Base-by-base conservation (phyloP, 805 yeast species). In the Candida silvicultrix region DNA sequence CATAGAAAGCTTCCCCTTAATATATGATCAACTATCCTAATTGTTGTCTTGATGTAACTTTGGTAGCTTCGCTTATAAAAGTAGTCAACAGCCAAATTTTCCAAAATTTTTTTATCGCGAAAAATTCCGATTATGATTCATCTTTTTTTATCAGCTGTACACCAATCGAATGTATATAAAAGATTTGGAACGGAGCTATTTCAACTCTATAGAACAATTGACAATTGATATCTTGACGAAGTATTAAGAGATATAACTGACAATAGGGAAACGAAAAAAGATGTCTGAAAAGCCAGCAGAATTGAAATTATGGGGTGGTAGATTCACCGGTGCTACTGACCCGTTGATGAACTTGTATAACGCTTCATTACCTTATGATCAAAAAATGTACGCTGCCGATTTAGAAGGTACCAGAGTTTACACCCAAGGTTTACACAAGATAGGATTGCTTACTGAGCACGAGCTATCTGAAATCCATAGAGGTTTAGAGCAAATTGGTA, bases 261-360 rank as follows among this genome's bases (percentile, higher is more conserved):
- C 14, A 29, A 29, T 7, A 4, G 14, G 14, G 10, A 15, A n/a
- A n/a, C 36, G 14, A 9, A 16, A 6, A 5, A 40, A 2, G 16
- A 56, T 56, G 60, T 50, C 59, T 25, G 50, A 51, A 2, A 52
- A 56, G 35, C 61, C 62, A 25, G 60, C 82, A 25, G 89, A 84
- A 68, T 74, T 72, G 57, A 90, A 83, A 66, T 73, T 92, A 54
- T 92, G 99, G 99, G 99, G 99, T 59, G 99, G 98, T 59, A 80
- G 99, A 68, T 92, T 92, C 70, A 92, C 97, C 49, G 98, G 95
- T 41, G 92, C 92, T 51, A 82, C 96, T 25, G 99, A 94, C 59
- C 99, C 99, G 3, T 72, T 94, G 61, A 94, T 94, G 99, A 95
- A 94, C 63, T 74, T 92, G 44, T 94, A 95, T 74, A 94, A 94